A percentile compares a stretch with the other conserved stretches of the same genome.
These are phyloP conservation scores for Claviceps sp. DNA, from an alignment of 2,329 filamentous ascomycete genomes.

Conservation along the genomic window DNA sequence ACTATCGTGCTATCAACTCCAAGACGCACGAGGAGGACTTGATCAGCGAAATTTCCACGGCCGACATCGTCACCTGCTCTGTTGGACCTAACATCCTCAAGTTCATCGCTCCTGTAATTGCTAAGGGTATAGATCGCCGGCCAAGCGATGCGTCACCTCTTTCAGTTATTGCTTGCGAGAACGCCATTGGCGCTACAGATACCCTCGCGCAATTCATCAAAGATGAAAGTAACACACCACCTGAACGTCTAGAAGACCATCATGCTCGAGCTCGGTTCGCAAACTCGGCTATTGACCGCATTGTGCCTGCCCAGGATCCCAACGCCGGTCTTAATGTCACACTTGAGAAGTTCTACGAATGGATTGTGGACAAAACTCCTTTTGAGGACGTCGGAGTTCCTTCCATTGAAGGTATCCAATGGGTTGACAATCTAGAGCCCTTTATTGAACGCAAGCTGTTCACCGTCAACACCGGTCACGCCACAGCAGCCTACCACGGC, in stretches of 20 bases:
- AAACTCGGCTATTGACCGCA: conserved; percentile 97
- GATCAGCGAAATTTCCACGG: conserved; percentile 71
- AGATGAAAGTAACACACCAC: conserved; percentile 55
- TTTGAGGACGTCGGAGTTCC: conserved; percentile 57
- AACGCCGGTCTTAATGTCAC: conserved; percentile 77
- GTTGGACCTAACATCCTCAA: conserved; percentile 93
- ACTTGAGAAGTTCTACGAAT: conserved; percentile 98
- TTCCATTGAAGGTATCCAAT: conserved; percentile 76
- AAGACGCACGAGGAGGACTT: conserved; percentile 71
- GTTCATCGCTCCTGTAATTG: conserved; percentile 91
- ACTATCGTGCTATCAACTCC: conserved; percentile 96
- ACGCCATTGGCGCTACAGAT: conserved; percentile 89
- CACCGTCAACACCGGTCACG: conserved; percentile 97
- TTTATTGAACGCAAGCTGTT: conserved; percentile 99
- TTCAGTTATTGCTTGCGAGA: conserved; percentile 94
- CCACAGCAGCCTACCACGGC: conserved; percentile 90
- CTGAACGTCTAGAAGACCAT: conserved; percentile 54
- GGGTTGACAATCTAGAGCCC: conserved; percentile 79
- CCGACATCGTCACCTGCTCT: conserved; percentile 89
- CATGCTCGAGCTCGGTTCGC: conserved; percentile 72
- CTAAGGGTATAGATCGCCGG: conserved; percentile 78
- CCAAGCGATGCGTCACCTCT: conserved; percentile 52
- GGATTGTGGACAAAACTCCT: conserved; percentile 83
- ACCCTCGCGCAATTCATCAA: conserved; percentile 74
- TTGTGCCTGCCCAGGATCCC: conserved; percentile 80